phyloP scores from a whole-genome alignment of 257 asterid species.

The Nicotiana tomentosiformis region DNA sequence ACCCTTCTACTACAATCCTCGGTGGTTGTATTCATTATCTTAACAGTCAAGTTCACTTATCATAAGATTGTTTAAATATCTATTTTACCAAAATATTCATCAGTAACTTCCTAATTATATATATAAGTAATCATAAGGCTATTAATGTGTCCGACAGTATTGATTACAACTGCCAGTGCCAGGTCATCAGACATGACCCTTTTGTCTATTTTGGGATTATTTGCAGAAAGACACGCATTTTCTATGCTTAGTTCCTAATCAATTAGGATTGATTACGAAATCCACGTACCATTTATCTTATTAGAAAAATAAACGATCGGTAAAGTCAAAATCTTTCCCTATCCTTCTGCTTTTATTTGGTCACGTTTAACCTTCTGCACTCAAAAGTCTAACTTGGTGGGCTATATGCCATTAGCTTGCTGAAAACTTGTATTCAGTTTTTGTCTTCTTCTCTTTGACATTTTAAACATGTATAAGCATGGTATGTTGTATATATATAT shows the following conservation, averaged over 20 bases:
- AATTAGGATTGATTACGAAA: not conserved
- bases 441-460: constrained; percentile 26
- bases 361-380: not conserved
- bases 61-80: not conserved
- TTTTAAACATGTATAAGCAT: constrained; percentile 35
- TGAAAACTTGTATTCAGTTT: constrained; percentile 10
- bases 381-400: constrained; percentile 14
- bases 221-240: not conserved
- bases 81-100: not conserved
- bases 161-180: not conserved
- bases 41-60: not conserved
- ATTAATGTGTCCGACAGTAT: not conserved
- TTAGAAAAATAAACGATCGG: not conserved
- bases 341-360: not conserved
- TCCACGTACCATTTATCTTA: not conserved
- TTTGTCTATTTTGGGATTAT: not conserved
- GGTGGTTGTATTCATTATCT: not conserved
- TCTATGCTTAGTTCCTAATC: not conserved
- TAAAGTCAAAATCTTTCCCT: constrained; percentile 16
- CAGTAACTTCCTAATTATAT: not conserved
- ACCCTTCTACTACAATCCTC: too few relatives aligned
- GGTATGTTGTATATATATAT: not conserved
- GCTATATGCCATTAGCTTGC: constrained; percentile 18
- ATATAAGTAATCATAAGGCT: not conserved
- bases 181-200: not conserved